Evolutionary conservation across 768 basidiomycete species (phyloP).

Genomic region (Rhizopogon salebrosus): DNA sequence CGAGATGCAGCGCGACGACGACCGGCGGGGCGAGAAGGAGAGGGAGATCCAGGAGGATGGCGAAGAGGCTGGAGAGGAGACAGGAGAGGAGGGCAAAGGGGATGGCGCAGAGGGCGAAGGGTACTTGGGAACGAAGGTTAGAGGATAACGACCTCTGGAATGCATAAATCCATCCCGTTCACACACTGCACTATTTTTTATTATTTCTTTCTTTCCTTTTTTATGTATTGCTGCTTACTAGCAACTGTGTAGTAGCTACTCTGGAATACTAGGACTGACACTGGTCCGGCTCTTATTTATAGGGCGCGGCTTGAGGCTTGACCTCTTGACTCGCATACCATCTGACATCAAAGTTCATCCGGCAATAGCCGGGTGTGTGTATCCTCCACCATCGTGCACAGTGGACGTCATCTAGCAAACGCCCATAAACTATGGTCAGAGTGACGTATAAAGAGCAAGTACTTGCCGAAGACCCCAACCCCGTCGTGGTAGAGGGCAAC

Average conservation of each 20-base stretch:
- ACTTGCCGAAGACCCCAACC: slow-evolving; percentile 54
- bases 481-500: slow-evolving; percentile 59
- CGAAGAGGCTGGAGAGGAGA: slow-evolving; percentile 19
- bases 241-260: no score
- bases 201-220: background rate
- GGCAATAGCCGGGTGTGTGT: background rate
- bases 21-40: slow-evolving; percentile 21
- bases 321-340: background rate
- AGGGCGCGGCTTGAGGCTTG: no score
- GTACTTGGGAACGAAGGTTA: slow-evolving; percentile 21
- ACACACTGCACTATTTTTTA: background rate
- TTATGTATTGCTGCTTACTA: no score
- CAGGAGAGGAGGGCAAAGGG: slow-evolving; percentile 12
- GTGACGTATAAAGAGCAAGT: slow-evolving; percentile 44
- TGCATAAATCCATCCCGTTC: background rate
- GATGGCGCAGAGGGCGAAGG: slow-evolving; percentile 29
- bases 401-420: background rate
- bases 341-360: background rate
- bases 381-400: no score
- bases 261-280: background rate
- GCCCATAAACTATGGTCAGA: slow-evolving; percentile 33
- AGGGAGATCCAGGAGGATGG: slow-evolving; percentile 21
- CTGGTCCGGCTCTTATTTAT: background rate
- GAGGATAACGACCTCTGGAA: slow-evolving; percentile 6
- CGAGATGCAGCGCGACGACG: slow-evolving; percentile 68